phyloP scores from a whole-genome alignment of 805 yeast species.

The Ogataea methanolica region DNA sequence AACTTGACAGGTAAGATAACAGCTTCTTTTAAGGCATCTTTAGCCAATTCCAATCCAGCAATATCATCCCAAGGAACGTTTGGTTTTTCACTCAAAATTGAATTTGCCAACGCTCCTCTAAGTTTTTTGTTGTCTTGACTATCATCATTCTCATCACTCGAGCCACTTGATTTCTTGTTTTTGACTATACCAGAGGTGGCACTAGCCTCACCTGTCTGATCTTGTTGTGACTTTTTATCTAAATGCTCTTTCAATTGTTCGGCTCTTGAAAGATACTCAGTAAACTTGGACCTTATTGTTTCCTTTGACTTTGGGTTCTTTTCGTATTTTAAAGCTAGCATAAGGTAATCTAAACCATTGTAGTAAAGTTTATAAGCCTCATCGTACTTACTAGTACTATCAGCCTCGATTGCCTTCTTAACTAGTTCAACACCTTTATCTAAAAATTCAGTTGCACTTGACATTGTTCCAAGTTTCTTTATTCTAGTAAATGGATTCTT shows the following conservation, averaged over 20 bases:
- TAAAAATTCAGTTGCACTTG: slow-evolving; percentile 57
- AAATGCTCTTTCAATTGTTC: slow-evolving; percentile 89
- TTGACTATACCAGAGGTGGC: slow-evolving; percentile 56
- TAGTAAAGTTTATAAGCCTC: slow-evolving; percentile 93
- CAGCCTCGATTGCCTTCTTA: slow-evolving; percentile 93
- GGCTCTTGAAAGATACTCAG: slow-evolving; percentile 88
- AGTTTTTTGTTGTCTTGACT: slow-evolving; percentile 84
- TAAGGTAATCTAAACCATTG: slow-evolving; percentile 88
- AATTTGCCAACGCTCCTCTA: slow-evolving; percentile 86
- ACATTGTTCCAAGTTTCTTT: slow-evolving; percentile 13
- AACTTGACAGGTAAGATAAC: slow-evolving; percentile 94
- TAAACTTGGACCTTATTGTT: slow-evolving; percentile 79
- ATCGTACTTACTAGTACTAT: slow-evolving; percentile 81
- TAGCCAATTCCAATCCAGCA: slow-evolving; percentile 93
- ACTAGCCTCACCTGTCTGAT: slow-evolving; percentile 46
- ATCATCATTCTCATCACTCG: slow-evolving; percentile 52
- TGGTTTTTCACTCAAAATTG: slow-evolving; percentile 87
- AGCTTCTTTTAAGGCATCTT: slow-evolving; percentile 95
- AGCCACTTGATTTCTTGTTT: slow-evolving; percentile 40
- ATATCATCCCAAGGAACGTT: slow-evolving; percentile 92
- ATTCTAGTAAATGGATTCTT: background rate
- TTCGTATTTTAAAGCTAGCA: slow-evolving; percentile 94
- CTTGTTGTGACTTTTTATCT: slow-evolving; percentile 50
- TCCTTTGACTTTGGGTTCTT: slow-evolving; percentile 88
- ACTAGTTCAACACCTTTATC: slow-evolving; percentile 94